Conservation (phyloP, 495 filamentous ascomycete species). For the Penicillium coffeae region DNA sequence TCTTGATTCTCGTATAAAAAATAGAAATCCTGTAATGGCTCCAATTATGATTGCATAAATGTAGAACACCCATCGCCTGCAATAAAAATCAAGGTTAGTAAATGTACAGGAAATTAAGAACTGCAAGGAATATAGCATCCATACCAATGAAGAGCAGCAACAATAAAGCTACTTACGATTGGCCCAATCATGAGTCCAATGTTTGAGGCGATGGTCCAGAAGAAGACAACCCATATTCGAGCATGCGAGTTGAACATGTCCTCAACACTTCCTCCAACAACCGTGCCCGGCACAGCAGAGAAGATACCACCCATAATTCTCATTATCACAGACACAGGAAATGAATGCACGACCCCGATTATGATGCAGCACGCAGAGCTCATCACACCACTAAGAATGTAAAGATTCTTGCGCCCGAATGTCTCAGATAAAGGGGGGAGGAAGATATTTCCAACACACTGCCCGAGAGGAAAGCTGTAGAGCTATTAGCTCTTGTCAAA, state of each 20-base stretch:
- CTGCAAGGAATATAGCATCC: background rate
- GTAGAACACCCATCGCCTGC: conserved; percentile 46
- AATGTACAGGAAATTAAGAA: background rate
- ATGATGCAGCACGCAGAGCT: conserved; percentile 42
- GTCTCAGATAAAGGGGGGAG: conserved; percentile 51
- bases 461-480: conserved; percentile 45
- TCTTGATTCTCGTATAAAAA: conserved; percentile 41
- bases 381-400: conserved; percentile 41
- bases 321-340: conserved; percentile 37
- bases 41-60: conserved; percentile 37
- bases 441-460: conserved; percentile 46
- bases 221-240: conserved; percentile 47
- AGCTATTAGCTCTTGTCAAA: too few species aligned
- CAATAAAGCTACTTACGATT: conserved; percentile 42
- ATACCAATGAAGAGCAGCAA: conserved; percentile 31
- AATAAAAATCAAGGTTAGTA: background rate
- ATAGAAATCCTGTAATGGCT: conserved; percentile 29
- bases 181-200: conserved; percentile 44
- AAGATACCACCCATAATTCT: conserved; percentile 44
- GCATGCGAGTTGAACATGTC: conserved; percentile 47
- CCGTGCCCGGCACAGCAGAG: conserved; percentile 48
- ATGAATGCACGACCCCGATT: conserved; percentile 34
- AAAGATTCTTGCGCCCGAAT: conserved; percentile 49
- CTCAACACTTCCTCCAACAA: conserved; percentile 49
- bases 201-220: conserved; percentile 43